A percentile compares a stretch with the other conserved stretches of the same genome.
Evolutionary conservation across 345 rosid species (phyloP).

Genomic region (Reutealis trisperma): DNA sequence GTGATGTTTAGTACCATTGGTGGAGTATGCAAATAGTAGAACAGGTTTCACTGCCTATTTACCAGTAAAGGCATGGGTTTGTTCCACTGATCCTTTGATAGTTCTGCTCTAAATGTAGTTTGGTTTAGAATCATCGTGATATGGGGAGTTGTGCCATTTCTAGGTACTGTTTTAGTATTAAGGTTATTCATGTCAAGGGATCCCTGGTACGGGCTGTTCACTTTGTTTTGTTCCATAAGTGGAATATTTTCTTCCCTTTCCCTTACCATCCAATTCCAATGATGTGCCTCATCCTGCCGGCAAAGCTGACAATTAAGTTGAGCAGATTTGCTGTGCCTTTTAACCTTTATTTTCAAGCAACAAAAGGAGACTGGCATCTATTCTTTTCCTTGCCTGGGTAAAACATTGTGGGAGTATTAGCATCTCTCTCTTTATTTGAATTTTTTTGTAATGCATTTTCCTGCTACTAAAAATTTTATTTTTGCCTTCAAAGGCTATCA

Average conservation of each 20-base stretch:
- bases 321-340: slow-evolving; percentile 50
- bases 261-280: slow-evolving; percentile 42
- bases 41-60: slow-evolving; percentile 48
- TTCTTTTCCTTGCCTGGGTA: slow-evolving; percentile 58
- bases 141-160: slow-evolving; percentile 22
- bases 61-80: slow-evolving; percentile 27
- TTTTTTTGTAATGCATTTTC: slow-evolving; percentile 42
- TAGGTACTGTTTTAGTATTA: slow-evolving; percentile 41
- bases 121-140: slow-evolving; percentile 34
- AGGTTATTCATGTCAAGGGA: slow-evolving; percentile 33
- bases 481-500: slow-evolving; percentile 73
- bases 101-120: slow-evolving; percentile 26
- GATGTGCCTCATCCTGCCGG: slow-evolving; percentile 53
- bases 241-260: slow-evolving; percentile 27
- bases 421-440: slow-evolving; percentile 54
- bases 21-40: slow-evolving; percentile 46
- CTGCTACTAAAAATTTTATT: slow-evolving; percentile 56
- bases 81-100: slow-evolving; percentile 28
- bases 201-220: slow-evolving; percentile 54
- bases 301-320: slow-evolving; percentile 52
- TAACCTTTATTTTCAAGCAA: slow-evolving; percentile 52
- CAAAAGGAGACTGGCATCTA: slow-evolving; percentile 53
- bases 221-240: slow-evolving; percentile 26
- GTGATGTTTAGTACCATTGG: slow-evolving; percentile 30
- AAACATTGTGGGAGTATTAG: slow-evolving; percentile 63